Percentiles rank a stretch among this genome's conserved stretches.
These are phyloP conservation scores for Sungouiozyma intestinalis DNA, from an alignment of 805 yeast genomes.

Conservation along the genomic window DNA sequence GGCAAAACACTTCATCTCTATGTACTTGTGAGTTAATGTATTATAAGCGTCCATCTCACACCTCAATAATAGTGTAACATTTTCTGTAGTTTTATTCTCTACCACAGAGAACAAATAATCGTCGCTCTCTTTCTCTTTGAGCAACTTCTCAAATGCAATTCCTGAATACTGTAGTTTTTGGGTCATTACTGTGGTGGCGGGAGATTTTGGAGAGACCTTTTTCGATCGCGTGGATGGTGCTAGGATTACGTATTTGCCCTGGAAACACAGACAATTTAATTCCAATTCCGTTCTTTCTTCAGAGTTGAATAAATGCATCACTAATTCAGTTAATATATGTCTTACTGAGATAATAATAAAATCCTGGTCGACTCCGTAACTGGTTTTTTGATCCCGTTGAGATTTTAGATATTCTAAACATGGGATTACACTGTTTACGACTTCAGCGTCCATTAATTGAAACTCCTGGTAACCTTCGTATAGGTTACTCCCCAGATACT, in stretches of 20 bases:
- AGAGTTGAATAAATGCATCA: constrained; percentile 16
- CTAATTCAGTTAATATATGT: constrained; percentile 22
- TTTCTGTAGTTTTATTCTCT: constrained; percentile 13
- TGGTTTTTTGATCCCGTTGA: not conserved
- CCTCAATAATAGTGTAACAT: constrained; percentile 18
- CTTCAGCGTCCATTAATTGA: constrained; percentile 13
- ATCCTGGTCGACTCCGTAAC: constrained; percentile 5
- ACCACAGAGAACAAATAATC: constrained; percentile 17
- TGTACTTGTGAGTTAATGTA: constrained; percentile 10
- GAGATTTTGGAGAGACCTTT: too few relatives aligned
- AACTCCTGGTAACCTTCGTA: constrained; percentile 12
- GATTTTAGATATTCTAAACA: constrained; percentile 14
- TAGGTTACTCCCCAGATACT: constrained; percentile 18
- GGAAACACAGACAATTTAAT: constrained; percentile 8
- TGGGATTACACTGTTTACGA: constrained; percentile 15
- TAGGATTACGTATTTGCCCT: constrained; percentile 13
- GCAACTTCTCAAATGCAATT: constrained; percentile 22
- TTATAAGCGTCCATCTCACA: constrained; percentile 28
- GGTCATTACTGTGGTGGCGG: not conserved
- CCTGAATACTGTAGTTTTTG: constrained; percentile 16
- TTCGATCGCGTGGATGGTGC: too few relatives aligned
- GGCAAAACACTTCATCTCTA: constrained; percentile 25
- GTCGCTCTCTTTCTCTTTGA: constrained; percentile 5
- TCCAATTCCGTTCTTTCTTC: constrained; percentile 7
- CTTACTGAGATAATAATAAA: constrained; percentile 20